These are phyloP conservation scores for Suhomyces coccinellae DNA, from an alignment of 1,139 yeast species.

Conservation along the genomic window DNA sequence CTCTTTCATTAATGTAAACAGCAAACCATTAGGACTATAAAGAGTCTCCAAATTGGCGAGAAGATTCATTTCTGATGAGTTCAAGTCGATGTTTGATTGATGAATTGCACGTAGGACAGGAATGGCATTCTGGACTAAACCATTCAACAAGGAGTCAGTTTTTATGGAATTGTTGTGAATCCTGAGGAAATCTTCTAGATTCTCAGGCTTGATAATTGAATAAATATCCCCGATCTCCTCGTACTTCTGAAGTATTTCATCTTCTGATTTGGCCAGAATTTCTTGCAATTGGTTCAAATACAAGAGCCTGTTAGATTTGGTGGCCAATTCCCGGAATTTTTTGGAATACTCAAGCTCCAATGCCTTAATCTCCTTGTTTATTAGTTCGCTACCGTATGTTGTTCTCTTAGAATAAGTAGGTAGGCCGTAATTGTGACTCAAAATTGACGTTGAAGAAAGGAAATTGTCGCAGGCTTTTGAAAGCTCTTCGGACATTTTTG, in stretches of 20 bases:
- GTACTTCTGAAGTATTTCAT: constrained; percentile 16
- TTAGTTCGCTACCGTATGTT: not conserved
- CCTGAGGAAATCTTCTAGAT: constrained; percentile 22
- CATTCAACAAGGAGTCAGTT: constrained; percentile 26
- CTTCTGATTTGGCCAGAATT: constrained; percentile 17
- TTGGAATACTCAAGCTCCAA: constrained; percentile 26
- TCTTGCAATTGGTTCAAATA: constrained; percentile 28
- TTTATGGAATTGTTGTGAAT: constrained; percentile 27
- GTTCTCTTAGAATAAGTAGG: constrained; percentile 15
- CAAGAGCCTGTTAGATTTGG: constrained; percentile 30
- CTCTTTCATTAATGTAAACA: constrained; percentile 18
- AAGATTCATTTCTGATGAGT: constrained; percentile 32
- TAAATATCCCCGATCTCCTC: constrained; percentile 13
- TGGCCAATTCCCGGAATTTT: constrained; percentile 23
- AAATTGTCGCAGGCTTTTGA: constrained; percentile 25
- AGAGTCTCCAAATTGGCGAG: constrained; percentile 26
- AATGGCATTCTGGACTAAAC: constrained; percentile 26
- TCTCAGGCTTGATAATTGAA: constrained; percentile 20
- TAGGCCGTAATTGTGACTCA: constrained; percentile 31
- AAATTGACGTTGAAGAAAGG: constrained; percentile 23
- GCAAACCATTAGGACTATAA: constrained; percentile 15
- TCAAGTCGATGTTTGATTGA: constrained; percentile 28
- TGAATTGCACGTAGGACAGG: constrained; percentile 39
- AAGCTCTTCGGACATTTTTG: constrained; percentile 15
- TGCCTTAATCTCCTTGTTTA: constrained; percentile 10